Evolutionary conservation across 2,329 filamentous ascomycete genomes (phyloP), one percentile per base, ranked within the genome.

Genomic region (Fusarium goolgardi): DNA sequence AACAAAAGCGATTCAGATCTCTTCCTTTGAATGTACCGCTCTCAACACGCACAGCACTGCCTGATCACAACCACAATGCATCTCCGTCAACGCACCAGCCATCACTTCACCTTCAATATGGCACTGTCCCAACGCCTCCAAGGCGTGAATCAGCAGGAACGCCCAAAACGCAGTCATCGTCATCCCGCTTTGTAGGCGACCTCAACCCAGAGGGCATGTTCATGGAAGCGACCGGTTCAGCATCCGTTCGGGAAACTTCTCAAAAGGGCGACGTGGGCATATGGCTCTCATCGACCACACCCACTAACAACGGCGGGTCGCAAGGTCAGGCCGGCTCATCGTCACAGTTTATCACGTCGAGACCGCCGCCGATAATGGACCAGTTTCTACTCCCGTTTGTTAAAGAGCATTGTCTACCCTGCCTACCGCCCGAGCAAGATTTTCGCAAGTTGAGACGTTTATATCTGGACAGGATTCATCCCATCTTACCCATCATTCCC

Each of bases 171-270:
- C 73, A 74, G 18, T 67, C 65, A 41, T 77, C 64, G 39, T 77
- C 78, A 1, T 79, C 78, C 2, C 83, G 86, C 9, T 88, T 88
- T 55, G 83, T 88, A 37, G 85, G 86, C 20, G 86, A 88, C 69
- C 71, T 88, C 29, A 89, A 87, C 66, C 87, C 86, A 3, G 86
- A 88, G 72, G 84, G 84, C 59, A 84, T 88, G 73, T 86, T 89
- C 57, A 80, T 86, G 68, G 84, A 87, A 67, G 85, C 84, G 2
- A 84, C 84, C 3, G 77, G 77, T 5, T 76, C 78, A 5, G 72
- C 71, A 9, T 76, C 76, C 0, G 55, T 75, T 21, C 72, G 75
- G 6, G 75, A 76, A 13, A 74, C 75, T 1, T 82, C 84, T 0
- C 80, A 83, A 47, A 83, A 83, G 32, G 84, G 84, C 47, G 85